Conservation (phyloP, 148 eudicot genomes). For the Diospyros kaki region DNA sequence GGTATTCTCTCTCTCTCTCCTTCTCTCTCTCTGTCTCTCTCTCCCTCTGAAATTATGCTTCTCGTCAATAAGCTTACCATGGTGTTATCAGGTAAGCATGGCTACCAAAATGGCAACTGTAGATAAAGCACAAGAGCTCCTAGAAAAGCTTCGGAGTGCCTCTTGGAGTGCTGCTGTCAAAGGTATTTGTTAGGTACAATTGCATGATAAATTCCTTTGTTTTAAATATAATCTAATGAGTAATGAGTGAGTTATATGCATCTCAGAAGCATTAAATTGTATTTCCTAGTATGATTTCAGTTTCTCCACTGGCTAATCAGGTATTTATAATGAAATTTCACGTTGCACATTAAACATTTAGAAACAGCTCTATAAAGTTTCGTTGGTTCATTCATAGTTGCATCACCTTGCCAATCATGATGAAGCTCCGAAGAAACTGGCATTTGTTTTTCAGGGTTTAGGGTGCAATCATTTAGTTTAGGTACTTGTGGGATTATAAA, state of each 20-base stretch:
- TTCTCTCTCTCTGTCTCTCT: background rate
- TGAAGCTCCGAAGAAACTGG: background rate
- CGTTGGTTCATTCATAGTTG: background rate
- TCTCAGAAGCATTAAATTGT: background rate
- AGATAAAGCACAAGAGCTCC: constrained; percentile 84
- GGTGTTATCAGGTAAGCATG: constrained; percentile 81
- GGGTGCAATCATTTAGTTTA: background rate
- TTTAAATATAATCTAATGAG: background rate
- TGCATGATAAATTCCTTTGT: background rate
- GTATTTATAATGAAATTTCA: too few species aligned
- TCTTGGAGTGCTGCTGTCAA: constrained; percentile 93
- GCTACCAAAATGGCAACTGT: constrained; percentile 98
- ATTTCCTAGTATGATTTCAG: background rate
- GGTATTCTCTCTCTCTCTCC: constrained; percentile 37
- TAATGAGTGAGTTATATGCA: background rate
- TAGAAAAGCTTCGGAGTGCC: constrained; percentile 88
- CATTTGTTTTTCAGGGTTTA: background rate
- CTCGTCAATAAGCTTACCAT: constrained; percentile 15
- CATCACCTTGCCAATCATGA: background rate
- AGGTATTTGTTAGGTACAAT: constrained; percentile 40
- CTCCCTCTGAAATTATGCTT: background rate
- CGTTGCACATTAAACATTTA: too few species aligned
- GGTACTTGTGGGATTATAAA: background rate
- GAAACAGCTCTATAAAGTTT: too few species aligned
- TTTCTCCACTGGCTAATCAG: background rate